These are phyloP conservation scores for Yamadazyma sp. DNA, from an alignment of 805 yeast species.

Conservation along the genomic window DNA sequence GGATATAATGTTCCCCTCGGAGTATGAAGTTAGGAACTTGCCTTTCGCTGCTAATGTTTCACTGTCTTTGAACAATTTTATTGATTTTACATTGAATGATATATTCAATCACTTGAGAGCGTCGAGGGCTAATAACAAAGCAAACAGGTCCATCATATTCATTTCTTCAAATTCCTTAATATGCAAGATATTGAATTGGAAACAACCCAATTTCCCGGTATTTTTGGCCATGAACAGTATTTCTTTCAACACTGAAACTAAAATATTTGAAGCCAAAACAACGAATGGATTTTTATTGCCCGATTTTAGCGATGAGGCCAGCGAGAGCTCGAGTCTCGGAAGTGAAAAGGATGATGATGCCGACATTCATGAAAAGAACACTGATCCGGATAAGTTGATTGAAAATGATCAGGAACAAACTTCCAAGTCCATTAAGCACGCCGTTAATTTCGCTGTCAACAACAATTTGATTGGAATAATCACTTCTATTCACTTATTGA, in stretches of 20 bases:
- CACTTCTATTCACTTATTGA: conserved; percentile 67
- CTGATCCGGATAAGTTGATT: conserved; percentile 18
- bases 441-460: conserved; percentile 71
- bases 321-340: conserved; percentile 16
- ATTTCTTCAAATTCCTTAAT: conserved; percentile 84
- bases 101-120: conserved; percentile 76
- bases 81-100: conserved; percentile 68
- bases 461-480: conserved; percentile 87
- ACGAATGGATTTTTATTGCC: conserved; percentile 39
- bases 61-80: conserved; percentile 65
- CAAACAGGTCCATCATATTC: conserved; percentile 69
- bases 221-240: conserved; percentile 79
- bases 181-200: conserved; percentile 96
- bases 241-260: conserved; percentile 26
- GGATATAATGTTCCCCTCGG: conserved; percentile 76
- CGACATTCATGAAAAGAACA: conserved; percentile 11
- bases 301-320: conserved; percentile 6
- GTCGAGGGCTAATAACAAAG: conserved; percentile 25
- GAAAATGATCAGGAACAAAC: conserved; percentile 38
- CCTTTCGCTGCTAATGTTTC: conserved; percentile 43
- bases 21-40: conserved; percentile 36
- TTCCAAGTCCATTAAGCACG: conserved; percentile 75
- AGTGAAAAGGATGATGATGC: conserved; percentile 21
- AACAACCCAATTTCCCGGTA: conserved; percentile 97
- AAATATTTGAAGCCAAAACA: conserved; percentile 39